Evolutionary conservation across 306 rosid genomes (phyloP), one percentile per base, ranked within the genome.

Genomic region (Mucuna pruriens): DNA sequence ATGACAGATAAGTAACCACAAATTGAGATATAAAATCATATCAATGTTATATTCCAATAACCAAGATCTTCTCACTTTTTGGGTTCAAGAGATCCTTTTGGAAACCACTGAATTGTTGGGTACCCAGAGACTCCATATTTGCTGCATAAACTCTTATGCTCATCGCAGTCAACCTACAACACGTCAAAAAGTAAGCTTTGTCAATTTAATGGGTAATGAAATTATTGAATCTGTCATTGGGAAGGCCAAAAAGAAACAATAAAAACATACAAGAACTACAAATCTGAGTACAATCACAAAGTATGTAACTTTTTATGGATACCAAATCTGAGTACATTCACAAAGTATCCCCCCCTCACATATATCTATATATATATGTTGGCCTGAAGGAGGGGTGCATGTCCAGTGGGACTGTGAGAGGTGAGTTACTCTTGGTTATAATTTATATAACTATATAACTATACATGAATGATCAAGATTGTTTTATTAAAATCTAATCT

Each of bases 51-150:
- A 52, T 13, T 62, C 12, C 2, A 44, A 61, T n/a, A 60, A 71
- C 36, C 23, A 75, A 74, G 17, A 39, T 26, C 44, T 65, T 46
- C 97, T 94, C 84, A 95, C 99, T 87, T 95, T 89, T 93, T 92
- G 44, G 99, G 93, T 83, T 95, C 97, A 40, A 93, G 74, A 23
- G 96, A 93, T 69, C 97, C 98, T 80, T 88, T 87, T 0, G 99
- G 97, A 70, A 95, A 93, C 97, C 97, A 95, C 52, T 91, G 94
- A 78, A 93, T 75, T 0, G 99, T 92, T 65, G 99, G 99, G 84
- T 92, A 95, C 31, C 99, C 99, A 72, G 91, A 86, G 52, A 86
- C 90, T 63, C 83, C 88, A 78, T 83, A 87, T 82, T 82, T 71
- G 86, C 77, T 77, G 81, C 85, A 84, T 82, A 83, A 12, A 76